Evolutionary conservation across 768 basidiomycete genomes (phyloP).

Genomic region (Pleurotus eryngii): DNA sequence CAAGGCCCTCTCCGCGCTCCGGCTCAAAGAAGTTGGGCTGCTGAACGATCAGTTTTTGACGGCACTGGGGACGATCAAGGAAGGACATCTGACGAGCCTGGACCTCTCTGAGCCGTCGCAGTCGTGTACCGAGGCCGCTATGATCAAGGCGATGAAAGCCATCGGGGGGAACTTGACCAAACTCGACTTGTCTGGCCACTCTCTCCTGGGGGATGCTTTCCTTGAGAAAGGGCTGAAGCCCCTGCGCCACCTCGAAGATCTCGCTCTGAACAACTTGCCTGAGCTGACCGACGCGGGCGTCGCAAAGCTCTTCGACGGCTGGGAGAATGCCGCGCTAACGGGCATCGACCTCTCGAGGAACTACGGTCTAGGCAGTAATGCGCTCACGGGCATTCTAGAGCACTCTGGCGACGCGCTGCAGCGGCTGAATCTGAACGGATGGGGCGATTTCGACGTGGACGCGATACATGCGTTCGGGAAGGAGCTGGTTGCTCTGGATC

Average conservation of each 20-base stretch:
- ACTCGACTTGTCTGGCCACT: conserved; percentile 73
- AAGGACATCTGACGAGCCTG: conserved; percentile 47
- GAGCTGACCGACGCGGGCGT: conserved; percentile 72
- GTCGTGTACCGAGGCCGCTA: conserved; percentile 53
- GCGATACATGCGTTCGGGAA: conserved; percentile 26
- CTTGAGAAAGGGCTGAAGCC: conserved; percentile 58
- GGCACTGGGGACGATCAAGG: conserved; percentile 44
- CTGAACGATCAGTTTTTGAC: conserved; percentile 64
- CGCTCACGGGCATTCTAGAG: conserved; percentile 59
- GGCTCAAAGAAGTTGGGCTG: conserved; percentile 74
- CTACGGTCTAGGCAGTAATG: conserved; percentile 41
- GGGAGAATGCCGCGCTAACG: conserved; percentile 51
- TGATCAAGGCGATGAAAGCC: conserved; percentile 48
- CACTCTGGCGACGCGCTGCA: conserved; percentile 64
- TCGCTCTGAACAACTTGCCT: conserved; percentile 54
- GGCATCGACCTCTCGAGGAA: conserved; percentile 65
- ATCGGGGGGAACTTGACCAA: conserved; percentile 55
- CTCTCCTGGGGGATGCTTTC: conserved; percentile 54
- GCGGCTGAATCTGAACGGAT: conserved; percentile 71
- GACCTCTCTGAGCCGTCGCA: conserved; percentile 61
- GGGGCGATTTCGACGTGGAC: conserved; percentile 59
- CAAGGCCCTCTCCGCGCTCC: conserved; percentile 56
- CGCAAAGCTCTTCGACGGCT: conserved; percentile 60
- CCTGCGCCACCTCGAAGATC: conserved; percentile 40
- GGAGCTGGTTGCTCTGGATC: conserved; percentile 59